phyloP scores from a whole-genome alignment of 805 yeast genomes.

The Ogataea henricii region DNA sequence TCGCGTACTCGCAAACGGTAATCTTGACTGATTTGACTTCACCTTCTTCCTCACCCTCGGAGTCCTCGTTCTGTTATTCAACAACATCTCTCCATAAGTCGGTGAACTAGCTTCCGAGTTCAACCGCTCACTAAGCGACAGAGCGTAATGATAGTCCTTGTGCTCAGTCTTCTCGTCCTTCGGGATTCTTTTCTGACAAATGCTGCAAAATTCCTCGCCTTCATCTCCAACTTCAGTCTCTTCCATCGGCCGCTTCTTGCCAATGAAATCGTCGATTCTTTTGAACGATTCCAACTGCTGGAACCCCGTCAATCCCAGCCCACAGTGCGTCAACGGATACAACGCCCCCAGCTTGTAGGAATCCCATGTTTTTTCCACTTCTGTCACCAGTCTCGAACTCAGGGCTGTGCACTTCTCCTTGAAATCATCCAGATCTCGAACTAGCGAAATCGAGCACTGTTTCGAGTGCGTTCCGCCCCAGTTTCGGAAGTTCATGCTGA shows the following conservation, averaged over 20 bases:
- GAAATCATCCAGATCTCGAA: constrained; percentile 41
- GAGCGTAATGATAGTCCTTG: constrained; percentile 34
- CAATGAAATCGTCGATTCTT: constrained; percentile 31
- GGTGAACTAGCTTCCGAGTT: constrained; percentile 12
- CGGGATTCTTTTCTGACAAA: constrained; percentile 17
- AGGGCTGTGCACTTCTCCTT: constrained; percentile 28
- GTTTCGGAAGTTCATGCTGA: constrained; percentile 43
- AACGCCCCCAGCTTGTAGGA: constrained; percentile 27
- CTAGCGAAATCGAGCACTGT: constrained; percentile 43
- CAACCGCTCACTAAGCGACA: constrained; percentile 20
- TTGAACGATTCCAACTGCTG: constrained; percentile 38
- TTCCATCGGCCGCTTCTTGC: constrained; percentile 9
- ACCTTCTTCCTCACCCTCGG: constrained; percentile 6
- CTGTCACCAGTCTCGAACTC: constrained; percentile 24
- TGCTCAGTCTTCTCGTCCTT: constrained; percentile 22
- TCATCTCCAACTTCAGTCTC: not conserved
- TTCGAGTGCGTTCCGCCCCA: constrained; percentile 36
- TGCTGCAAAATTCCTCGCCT: constrained; percentile 13
- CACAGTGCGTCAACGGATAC: constrained; percentile 54
- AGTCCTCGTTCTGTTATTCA: constrained; percentile 4
- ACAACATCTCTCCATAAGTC: constrained; percentile 20
- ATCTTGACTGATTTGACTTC: constrained; percentile 18
- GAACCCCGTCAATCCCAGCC: constrained; percentile 56
- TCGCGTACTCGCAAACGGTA: too few relatives aligned
- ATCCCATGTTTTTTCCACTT: constrained; percentile 31